These are phyloP conservation scores for Aspergillus terreus DNA, from an alignment of 2,329 filamentous ascomycete species.

Conservation along the genomic window DNA sequence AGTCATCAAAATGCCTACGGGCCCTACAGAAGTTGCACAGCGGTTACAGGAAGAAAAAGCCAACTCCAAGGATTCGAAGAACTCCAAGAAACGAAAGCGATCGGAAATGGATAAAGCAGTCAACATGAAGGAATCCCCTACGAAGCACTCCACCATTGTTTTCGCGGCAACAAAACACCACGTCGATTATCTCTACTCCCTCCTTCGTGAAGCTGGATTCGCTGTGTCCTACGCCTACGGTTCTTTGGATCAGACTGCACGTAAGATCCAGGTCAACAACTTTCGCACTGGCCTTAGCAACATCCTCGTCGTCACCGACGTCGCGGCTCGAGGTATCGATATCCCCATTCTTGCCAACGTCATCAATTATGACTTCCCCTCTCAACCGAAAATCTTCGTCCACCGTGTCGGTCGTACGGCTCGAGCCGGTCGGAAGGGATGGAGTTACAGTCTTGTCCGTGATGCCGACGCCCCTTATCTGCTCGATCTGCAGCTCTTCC, in stretches of 20 bases:
- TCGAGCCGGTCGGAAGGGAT: constrained; percentile 85
- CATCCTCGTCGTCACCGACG: constrained; percentile 92
- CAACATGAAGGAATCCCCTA: constrained; percentile 66
- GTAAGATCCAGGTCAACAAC: constrained; percentile 85
- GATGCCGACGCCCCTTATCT: constrained; percentile 89
- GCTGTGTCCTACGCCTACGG: constrained; percentile 93
- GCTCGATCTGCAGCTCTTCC: constrained; percentile 88
- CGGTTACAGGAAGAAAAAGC: constrained; percentile 45
- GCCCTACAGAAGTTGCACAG: constrained; percentile 54
- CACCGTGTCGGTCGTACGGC: constrained; percentile 95
- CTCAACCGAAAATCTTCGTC: constrained; percentile 94
- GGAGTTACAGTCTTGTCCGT: constrained; percentile 89
- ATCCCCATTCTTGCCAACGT: constrained; percentile 94
- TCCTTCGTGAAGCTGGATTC: constrained; percentile 80
- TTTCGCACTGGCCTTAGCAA: constrained; percentile 82
- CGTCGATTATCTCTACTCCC: constrained; percentile 81
- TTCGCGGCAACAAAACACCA: constrained; percentile 96
- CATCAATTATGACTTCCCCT: constrained; percentile 97
- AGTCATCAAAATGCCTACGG: constrained; percentile 82
- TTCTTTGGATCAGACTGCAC: constrained; percentile 87
- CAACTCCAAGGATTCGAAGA: constrained; percentile 38
- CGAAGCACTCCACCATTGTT: constrained; percentile 87
- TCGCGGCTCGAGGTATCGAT: constrained; percentile 95
- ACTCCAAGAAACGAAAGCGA: constrained; percentile 45
- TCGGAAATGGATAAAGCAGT: constrained; percentile 48